These are phyloP conservation scores for Teratosphaeria nubilosa DNA, from an alignment of 2,329 filamentous ascomycete genomes.

Conservation along the genomic window DNA sequence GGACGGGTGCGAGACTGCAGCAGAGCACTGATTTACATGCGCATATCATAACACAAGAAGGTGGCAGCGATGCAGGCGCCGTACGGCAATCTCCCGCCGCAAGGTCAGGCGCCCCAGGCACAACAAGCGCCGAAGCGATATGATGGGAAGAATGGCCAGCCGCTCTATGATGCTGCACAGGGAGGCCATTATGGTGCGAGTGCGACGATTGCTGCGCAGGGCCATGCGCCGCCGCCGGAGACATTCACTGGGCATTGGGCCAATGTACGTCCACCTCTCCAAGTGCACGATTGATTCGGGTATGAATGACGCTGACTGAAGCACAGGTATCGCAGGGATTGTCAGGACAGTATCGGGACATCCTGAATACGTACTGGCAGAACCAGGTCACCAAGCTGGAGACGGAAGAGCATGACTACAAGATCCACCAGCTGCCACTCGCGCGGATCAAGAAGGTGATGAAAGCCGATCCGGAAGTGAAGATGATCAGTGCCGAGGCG, in stretches of 20 bases:
- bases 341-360: conserved; percentile 86
- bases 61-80: conserved; percentile 17
- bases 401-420: conserved; percentile 93
- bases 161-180: conserved; percentile 35
- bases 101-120: conserved; percentile 17
- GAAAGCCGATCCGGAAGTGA: conserved; percentile 98
- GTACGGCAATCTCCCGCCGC: conserved; percentile 19
- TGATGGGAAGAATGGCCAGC: conserved; percentile 41
- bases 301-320: conserved; percentile 15
- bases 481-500: conserved; percentile 98
- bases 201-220: conserved; percentile 69
- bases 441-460: conserved; percentile 99
- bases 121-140: conserved; percentile 31
- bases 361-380: conserved; percentile 98
- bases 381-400: conserved; percentile 95
- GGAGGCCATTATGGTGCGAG: conserved; percentile 41
- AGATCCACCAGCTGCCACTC: conserved; percentile 88
- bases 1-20: neutral
- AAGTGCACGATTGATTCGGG: neutral
- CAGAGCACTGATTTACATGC: neutral
- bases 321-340: conserved; percentile 88
- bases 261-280: conserved; percentile 54
- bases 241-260: conserved; percentile 91
- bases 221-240: conserved; percentile 78
- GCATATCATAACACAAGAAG: neutral